phyloP scores from a whole-genome alignment of 345 rosid genomes.

The Sapria himalayana region DNA sequence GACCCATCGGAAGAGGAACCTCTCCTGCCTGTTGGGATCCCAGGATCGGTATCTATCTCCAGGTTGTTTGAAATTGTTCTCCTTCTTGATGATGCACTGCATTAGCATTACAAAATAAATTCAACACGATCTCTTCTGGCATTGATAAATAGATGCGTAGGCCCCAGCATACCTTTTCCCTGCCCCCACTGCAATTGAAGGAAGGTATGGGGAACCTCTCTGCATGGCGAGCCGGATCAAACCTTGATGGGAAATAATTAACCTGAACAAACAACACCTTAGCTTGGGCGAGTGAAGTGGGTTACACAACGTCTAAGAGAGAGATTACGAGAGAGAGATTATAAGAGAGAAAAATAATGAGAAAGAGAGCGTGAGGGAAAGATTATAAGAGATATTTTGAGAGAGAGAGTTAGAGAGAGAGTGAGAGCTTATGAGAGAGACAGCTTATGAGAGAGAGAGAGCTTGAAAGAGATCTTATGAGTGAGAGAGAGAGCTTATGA shows the following conservation, averaged over 20 bases:
- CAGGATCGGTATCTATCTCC: constrained; percentile 81
- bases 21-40: constrained; percentile 77
- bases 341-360: too few relatives aligned
- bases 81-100: constrained; percentile 66
- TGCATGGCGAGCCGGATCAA: constrained; percentile 59
- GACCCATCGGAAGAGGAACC: constrained; percentile 54
- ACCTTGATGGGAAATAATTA: constrained; percentile 86
- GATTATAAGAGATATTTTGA: too few relatives aligned
- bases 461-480: too few relatives aligned
- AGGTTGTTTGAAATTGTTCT: constrained; percentile 88
- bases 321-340: too few relatives aligned
- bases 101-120: constrained; percentile 6
- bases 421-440: too few relatives aligned
- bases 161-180: constrained; percentile 52
- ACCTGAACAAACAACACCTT: constrained; percentile 27
- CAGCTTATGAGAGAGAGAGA: too few relatives aligned
- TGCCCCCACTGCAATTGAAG: constrained; percentile 36
- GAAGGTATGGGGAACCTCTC: constrained; percentile 40
- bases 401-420: too few relatives aligned
- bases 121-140: neutral
- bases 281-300: too few relatives aligned
- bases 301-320: too few relatives aligned
- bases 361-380: too few relatives aligned
- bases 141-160: neutral
- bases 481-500: too few relatives aligned